Conservation (phyloP, 257 asterid species). For the Solanum lignicaule region DNA sequence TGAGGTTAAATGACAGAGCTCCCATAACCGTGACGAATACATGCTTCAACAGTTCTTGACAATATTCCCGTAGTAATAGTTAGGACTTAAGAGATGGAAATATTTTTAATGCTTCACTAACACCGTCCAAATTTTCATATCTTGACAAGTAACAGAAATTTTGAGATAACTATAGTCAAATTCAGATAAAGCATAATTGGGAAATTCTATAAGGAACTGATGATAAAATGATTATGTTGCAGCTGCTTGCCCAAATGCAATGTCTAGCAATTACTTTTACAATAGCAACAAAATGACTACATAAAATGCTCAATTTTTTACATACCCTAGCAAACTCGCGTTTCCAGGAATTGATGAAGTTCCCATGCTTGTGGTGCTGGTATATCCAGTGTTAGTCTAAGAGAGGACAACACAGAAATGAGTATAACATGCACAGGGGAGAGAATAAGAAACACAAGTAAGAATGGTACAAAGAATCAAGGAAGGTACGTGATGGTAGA, state of each 20-base stretch:
- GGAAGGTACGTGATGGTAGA: not conserved
- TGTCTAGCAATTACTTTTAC: not conserved
- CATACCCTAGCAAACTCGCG: conserved; percentile 94
- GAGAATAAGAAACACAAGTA: not conserved
- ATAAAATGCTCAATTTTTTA: not conserved
- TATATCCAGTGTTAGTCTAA: conserved; percentile 58
- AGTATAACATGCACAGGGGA: not conserved
- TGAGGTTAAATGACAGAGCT: not conserved
- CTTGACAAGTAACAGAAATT: not conserved
- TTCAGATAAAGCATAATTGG: not conserved
- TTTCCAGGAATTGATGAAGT: conserved; percentile 73
- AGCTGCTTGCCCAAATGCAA: not conserved
- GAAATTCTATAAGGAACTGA: not conserved
- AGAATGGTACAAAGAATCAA: not conserved
- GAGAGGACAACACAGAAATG: conserved; percentile 15
- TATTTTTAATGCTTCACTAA: not conserved
- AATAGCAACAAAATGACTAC: not conserved
- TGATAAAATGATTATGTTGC: not conserved
- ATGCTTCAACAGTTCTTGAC: not conserved
- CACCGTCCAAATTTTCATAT: not conserved
- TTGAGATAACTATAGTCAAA: not conserved
- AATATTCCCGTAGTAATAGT: not conserved
- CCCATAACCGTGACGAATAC: not conserved
- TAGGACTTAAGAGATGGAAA: not conserved
- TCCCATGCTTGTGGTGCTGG: conserved; percentile 45